Base-by-base conservation (phyloP, 371 early-diverging fungal species). In the Capillidium rhysosporum region DNA sequence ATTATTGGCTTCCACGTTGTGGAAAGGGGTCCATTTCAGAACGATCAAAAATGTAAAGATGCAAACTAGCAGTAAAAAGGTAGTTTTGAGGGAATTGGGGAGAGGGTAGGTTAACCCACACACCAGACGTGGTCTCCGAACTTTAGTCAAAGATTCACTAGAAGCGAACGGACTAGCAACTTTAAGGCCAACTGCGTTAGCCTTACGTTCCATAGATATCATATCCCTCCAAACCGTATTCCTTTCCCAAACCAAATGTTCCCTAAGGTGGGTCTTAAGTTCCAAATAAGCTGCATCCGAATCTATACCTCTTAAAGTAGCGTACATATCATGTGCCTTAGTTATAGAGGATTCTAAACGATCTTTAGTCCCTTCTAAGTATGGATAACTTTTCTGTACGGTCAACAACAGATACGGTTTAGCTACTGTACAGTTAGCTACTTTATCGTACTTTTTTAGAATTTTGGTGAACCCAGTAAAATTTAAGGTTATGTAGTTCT, bases 181-280 rank as follows among this genome's bases (percentile, higher is more conserved):
- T 28, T 71, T 65, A 1, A 80, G 59, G 12, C 68, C 75, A n/a
- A 77, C 76, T 1, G 83, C 80, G 23, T 77, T 72, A 10, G 76
- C 73, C 66, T 77, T 79, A 49, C 96, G 76, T 63, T 94, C 96
- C 59, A 78, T 71, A 16, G 86, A 82, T 52, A 96, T 78, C 91
- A 94, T 85, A 61, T 96, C 96, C 55, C 89, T 75, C 96, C 96
- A 96, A 7, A 96, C 84, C 0, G 95, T 93, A 64, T 92, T 93
- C 61, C 96, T 80, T 62, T 93, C 92, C 84, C 86, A 92, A 1
- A 88, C 89, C 56, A 96, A 79, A 41, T 84, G 85, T 57, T 94
- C 93, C 43, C 91, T 70, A 59, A 94, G 67, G 57, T 85, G 80
- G 24, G 72, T 67, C 53, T 84, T 79, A 18, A 96, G 77, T 49